Conservation (phyloP, 108 stramenopile species). For the Pelagomonas calceolata region DNA sequence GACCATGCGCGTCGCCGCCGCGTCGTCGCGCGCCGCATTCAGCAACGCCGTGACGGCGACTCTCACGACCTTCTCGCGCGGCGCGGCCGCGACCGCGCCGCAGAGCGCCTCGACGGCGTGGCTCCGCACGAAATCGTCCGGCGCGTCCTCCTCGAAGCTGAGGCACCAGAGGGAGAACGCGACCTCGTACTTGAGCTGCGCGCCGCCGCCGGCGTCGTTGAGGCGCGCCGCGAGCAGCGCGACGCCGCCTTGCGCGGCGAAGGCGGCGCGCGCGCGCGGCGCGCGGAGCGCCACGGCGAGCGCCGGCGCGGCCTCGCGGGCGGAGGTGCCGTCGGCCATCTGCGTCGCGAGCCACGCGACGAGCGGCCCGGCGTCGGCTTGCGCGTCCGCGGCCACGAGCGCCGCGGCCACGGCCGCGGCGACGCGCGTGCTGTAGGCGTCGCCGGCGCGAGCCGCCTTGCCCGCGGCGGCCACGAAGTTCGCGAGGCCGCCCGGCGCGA, state of each 20-base stretch:
- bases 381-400: not conserved
- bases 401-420: not conserved
- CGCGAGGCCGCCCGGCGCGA: not conserved
- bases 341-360: not conserved
- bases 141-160: constrained; percentile 38
- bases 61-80: constrained; percentile 82
- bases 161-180: constrained; percentile 76
- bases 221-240: not conserved
- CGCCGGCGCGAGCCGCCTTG: not conserved
- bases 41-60: constrained; percentile 66
- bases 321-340: not conserved
- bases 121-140: constrained; percentile 42
- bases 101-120: constrained; percentile 50
- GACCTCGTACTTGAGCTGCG: constrained; percentile 82
- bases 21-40: constrained; percentile 61
- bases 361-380: not conserved
- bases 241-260: constrained; percentile 5
- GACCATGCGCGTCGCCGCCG: constrained; percentile 61
- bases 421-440: not conserved
- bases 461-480: not conserved
- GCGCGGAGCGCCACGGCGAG: not conserved
- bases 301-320: not conserved
- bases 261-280: not conserved
- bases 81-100: constrained; percentile 70
- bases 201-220: constrained; percentile 23